Evolutionary conservation across 2,329 filamentous ascomycete species (phyloP).

Genomic region (Exophiala mesophila): DNA sequence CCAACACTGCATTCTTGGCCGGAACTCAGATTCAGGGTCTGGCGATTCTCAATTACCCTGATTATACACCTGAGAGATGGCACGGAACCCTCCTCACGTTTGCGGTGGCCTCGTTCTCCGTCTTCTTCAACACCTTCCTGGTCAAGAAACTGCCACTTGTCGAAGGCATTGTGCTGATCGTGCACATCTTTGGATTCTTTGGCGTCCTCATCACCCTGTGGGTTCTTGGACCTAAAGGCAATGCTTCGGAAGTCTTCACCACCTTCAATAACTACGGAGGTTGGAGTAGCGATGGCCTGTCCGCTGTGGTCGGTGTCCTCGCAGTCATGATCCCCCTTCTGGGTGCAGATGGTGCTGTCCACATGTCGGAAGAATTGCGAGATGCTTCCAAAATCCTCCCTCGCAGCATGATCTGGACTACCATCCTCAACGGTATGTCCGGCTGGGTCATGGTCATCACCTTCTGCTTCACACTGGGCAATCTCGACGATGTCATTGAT

Average conservation of each 20-base stretch:
- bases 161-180: conserved; percentile 39
- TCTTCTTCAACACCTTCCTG: conserved; percentile 41
- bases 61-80: conserved; percentile 40
- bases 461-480: conserved; percentile 35
- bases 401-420: conserved; percentile 34
- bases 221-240: conserved; percentile 38
- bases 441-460: conserved; percentile 37
- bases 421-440: conserved; percentile 35
- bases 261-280: conserved; percentile 37
- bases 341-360: conserved; percentile 28
- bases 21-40: conserved; percentile 44
- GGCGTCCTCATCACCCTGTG: conserved; percentile 42
- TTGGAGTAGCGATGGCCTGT: conserved; percentile 32
- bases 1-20: conserved; percentile 36
- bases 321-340: conserved; percentile 27
- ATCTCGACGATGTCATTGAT: conserved; percentile 31
- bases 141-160: conserved; percentile 38
- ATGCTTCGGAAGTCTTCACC: conserved; percentile 36
- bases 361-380: conserved; percentile 36
- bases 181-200: conserved; percentile 41
- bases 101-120: conserved; percentile 36
- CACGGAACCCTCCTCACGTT: conserved; percentile 43
- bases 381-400: conserved; percentile 36
- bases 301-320: conserved; percentile 29
- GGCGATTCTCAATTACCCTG: conserved; percentile 40